Percentiles rank a stretch among this genome's conserved stretches.
Conservation (phyloP, 139 green algal species). For the Auxenochlorella protothecoides region DNA sequence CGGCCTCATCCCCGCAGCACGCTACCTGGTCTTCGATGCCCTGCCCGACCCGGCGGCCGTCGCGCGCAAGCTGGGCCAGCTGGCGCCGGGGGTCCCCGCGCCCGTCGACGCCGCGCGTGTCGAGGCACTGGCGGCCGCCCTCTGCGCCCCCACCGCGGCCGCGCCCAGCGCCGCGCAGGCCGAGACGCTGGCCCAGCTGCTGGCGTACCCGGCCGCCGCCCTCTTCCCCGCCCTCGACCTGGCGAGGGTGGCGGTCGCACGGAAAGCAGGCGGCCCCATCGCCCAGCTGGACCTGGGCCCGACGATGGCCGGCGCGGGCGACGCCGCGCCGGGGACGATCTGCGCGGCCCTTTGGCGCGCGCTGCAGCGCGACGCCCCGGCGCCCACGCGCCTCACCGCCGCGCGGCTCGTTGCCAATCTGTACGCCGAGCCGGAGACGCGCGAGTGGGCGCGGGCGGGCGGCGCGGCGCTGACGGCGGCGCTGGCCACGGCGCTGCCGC, state of each 20-base stretch:
- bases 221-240: slow-evolving; percentile 72
- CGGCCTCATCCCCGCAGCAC: slow-evolving; percentile 12
- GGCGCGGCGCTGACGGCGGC: slow-evolving; percentile 23
- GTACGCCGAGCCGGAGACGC: too few relatives aligned
- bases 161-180: slow-evolving; percentile 12
- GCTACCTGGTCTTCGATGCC: slow-evolving; percentile 45
- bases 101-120: slow-evolving; percentile 1
- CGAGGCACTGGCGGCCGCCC: not conserved
- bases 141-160: not conserved
- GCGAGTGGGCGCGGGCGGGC: slow-evolving; percentile 1
- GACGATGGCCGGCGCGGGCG: slow-evolving; percentile 19
- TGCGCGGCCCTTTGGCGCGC: slow-evolving; percentile 2
- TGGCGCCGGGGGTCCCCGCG: not conserved
- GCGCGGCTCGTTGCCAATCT: not conserved
- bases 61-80: slow-evolving; percentile 31
- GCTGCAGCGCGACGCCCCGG: not conserved
- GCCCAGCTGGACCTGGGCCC: too few relatives aligned
- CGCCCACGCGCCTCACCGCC: not conserved
- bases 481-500: slow-evolving; percentile 6
- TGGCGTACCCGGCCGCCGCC: slow-evolving; percentile 47
- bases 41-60: slow-evolving; percentile 25
- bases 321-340: slow-evolving; percentile 19
- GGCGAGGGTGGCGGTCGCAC: slow-evolving; percentile 30
- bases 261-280: too few relatives aligned
- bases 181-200: slow-evolving; percentile 33